Base-by-base conservation (phyloP, 1,284 basidiomycete species). In the Cryptococcus wingfieldii region DNA sequence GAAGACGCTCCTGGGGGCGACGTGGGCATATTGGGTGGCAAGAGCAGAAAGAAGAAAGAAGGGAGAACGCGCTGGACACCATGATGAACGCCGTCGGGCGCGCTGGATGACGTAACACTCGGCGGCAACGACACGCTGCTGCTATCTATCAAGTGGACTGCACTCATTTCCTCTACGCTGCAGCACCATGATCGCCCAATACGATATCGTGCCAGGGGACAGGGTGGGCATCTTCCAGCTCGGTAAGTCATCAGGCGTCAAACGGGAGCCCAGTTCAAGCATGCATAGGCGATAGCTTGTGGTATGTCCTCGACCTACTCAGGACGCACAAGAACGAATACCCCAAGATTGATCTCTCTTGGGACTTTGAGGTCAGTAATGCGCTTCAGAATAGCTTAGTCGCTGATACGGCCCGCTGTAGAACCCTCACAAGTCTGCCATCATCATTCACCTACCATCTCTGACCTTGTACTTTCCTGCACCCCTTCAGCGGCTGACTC, bases 291-390 rank as follows among this genome's bases (percentile, higher is more conserved):
- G 80, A 86, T 47, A 89, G 88, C 0, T 78, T 93, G 6, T 93
- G 90, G 89, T 83, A 83, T 31, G 80, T 90, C 13, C 79, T 93
- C 49, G 87, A 90, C 63, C 76, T 83, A 41, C 78, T 94, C 6
- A 67, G 78, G n/a, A 65, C 68, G 5, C 58, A 70, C n/a, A 75
- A 75, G 61, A 66, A 64, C 3, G 55, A 80, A 49, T 91, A 88
- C 61, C 89, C 89, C 41, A 86, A 88, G 65, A 83, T 91, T 45
- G 88, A 91, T 60, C 79, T 93, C 64, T 89, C 89, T 71, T 92
- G 86, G 71, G 89, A 93, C 69, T 81, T 84, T 10, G 86, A 89
- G 62, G 77, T 83, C 47, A 80, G 68, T 63, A 14, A 12, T 2
- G 5, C 7, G 5, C 39, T 38, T 37, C 25, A 3, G 2, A 3